Evolutionary conservation across 345 rosid species (phyloP).

Genomic region (Euphorbia pulcherrima): DNA sequence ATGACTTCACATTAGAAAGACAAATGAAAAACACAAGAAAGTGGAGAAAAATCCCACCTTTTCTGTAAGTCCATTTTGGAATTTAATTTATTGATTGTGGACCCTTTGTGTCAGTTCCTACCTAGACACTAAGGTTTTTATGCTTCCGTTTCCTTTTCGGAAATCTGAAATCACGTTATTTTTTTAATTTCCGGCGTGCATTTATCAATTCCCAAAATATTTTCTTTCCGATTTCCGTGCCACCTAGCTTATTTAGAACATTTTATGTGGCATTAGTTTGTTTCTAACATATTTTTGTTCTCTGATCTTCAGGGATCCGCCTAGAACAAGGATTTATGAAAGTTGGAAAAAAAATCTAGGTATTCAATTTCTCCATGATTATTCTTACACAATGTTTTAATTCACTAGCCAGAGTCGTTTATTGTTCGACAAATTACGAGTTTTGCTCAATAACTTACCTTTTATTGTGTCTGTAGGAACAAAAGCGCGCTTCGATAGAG

Average conservation of each 20-base stretch:
- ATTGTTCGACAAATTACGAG: too few species aligned
- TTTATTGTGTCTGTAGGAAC: neutral
- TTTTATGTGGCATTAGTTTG: neutral
- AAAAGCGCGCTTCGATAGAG: neutral
- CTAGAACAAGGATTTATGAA: neutral
- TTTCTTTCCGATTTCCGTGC: too few species aligned
- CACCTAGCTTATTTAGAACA: neutral
- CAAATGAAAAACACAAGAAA: slow-evolving; percentile 20
- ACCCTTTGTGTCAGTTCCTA: too few species aligned
- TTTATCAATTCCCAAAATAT: neutral
- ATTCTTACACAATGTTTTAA: neutral
- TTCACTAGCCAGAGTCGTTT: too few species aligned
- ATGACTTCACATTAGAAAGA: slow-evolving; percentile 13
- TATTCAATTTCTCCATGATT: neutral
- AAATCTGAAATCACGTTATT: neutral
- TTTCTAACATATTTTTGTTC: neutral
- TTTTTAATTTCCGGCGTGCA: neutral
- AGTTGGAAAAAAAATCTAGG: neutral
- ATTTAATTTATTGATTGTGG: neutral
- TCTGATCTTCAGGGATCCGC: neutral
- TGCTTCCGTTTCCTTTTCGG: neutral
- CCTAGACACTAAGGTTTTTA: too few species aligned
- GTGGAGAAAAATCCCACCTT: slow-evolving; percentile 12
- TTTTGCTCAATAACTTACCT: too few species aligned
- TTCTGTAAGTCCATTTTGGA: slow-evolving; percentile 9